These are phyloP conservation scores for Hymenoscyphus salicellus DNA, from an alignment of 2,329 filamentous ascomycete species.

Conservation along the genomic window DNA sequence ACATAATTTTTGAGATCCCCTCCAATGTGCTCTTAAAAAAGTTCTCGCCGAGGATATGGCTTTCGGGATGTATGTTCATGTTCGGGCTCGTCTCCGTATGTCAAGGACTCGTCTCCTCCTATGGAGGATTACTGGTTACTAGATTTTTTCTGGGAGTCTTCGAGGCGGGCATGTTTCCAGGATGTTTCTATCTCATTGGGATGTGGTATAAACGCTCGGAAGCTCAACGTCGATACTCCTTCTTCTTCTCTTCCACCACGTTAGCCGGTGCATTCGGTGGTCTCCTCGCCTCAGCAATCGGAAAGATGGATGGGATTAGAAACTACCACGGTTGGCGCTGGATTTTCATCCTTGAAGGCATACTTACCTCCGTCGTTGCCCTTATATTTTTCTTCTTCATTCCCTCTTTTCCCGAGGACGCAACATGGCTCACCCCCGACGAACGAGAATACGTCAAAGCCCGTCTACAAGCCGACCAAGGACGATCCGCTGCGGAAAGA, in stretches of 20 bases:
- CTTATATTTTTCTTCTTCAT: conserved; percentile 66
- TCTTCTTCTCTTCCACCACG: conserved; percentile 86
- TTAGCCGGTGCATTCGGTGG: conserved; percentile 83
- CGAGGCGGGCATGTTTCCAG: conserved; percentile 74
- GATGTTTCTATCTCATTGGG: conserved; percentile 70
- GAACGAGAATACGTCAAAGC: conserved; percentile 65
- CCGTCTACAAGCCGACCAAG: conserved; percentile 66
- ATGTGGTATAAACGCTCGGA: conserved; percentile 90
- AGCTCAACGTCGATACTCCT: conserved; percentile 85
- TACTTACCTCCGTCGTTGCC: conserved; percentile 59
- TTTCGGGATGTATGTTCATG: conserved; percentile 72
- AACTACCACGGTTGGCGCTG: conserved; percentile 75
- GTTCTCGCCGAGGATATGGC: conserved; percentile 65
- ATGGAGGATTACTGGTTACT: conserved; percentile 72
- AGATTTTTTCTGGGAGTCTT: conserved; percentile 82
- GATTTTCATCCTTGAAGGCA: conserved; percentile 78
- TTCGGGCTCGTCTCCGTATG: conserved; percentile 49
- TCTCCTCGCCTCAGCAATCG: conserved; percentile 79
- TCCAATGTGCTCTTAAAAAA: conserved; percentile 70
- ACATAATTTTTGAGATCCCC: conserved; percentile 69
- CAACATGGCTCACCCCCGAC: conserved; percentile 68
- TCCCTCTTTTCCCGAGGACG: conserved; percentile 71
- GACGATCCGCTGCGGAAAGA: conserved; percentile 61
- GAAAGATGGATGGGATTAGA: conserved; percentile 73
- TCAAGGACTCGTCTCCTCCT: conserved; percentile 52